These are phyloP conservation scores for Thinopyrum elongatum DNA, from an alignment of 176 grass and related monocot species.

Conservation along the genomic window DNA sequence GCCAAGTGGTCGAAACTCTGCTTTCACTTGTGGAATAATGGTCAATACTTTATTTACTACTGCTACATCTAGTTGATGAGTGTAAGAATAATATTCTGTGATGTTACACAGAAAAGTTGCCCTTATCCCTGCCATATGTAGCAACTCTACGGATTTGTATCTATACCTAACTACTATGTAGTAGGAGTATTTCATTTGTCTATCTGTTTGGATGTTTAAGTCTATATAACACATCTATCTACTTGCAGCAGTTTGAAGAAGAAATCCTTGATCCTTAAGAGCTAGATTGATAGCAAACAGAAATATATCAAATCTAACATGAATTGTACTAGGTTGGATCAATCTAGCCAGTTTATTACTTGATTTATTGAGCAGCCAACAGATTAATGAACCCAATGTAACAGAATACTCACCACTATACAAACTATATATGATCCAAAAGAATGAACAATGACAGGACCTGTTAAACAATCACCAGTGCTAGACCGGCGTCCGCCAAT, in stretches of 20 bases:
- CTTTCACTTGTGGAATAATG: conserved; percentile 22
- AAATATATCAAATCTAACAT: not conserved
- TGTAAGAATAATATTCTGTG: not conserved
- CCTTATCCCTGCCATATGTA: not conserved
- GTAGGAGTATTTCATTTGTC: not conserved
- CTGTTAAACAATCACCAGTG: conserved; percentile 33
- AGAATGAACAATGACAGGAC: conserved; percentile 32
- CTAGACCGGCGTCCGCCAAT: not conserved
- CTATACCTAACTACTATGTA: not conserved
- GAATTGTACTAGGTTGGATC: not conserved
- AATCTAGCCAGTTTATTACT: conserved; percentile 11
- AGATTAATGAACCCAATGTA: conserved; percentile 32
- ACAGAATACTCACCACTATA: conserved; percentile 26
- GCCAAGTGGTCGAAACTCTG: conserved; percentile 34
- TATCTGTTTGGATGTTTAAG: not conserved
- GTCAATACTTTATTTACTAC: not conserved
- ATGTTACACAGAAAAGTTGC: not conserved
- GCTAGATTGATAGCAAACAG: not conserved
- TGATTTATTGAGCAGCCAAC: conserved; percentile 32
- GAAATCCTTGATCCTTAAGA: not conserved
- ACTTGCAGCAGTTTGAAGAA: not conserved
- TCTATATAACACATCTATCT: not conserved
- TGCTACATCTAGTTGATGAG: not conserved
- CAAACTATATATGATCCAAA: conserved; percentile 30
- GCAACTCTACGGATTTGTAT: not conserved